Evolutionary conservation across 805 yeast species (phyloP), one percentile per base, ranked within the genome.

Genomic region (Candida vaughaniae): DNA sequence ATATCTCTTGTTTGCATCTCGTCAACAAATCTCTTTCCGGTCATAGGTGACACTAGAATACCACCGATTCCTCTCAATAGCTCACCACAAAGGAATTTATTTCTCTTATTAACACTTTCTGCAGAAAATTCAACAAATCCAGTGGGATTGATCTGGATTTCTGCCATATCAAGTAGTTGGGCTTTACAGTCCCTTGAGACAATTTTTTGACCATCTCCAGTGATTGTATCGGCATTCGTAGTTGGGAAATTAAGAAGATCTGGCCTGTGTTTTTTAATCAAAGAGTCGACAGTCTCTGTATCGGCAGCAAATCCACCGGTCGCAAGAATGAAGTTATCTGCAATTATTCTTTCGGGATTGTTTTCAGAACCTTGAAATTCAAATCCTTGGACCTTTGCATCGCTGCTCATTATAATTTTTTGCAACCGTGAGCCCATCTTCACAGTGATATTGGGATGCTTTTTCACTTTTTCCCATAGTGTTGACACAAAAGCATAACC

Each of bases 121-220:
- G 61, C 62, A 25, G 71, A 65, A 9, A 66, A 65, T 35, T 73
- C 48, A 23, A 78, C 59, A 52, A 77, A 77, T 2, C 83, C 83
- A 2, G 83, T 78, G 28, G 84, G 84, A 49, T 78, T 83, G 8
- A 78, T 66, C 55, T 78, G 85, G 15, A 78, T 58, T 46, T 77
- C 72, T 31, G 75, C 75, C 82, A 78, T 77, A 47, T 77, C 77
- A 11, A 76, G 65, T 42, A 77, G 55, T 6, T 66, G 60, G 6
- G 77, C 82, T 26, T 73, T 73, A 26, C 71, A 48, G 14, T 60
- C 66, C 15, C 56, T 30, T 19, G 57, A 62, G n/a, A 77, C 62
- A n/a, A 77, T 51, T 19, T 60, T 56, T 30, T 73, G 79, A 3
- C 83, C 82, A 50, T 78, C 83, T 14, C 85, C 85, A 0, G 77